phyloP scores from a whole-genome alignment of 805 yeast species.

The Kregervanrija fluxuum region DNA sequence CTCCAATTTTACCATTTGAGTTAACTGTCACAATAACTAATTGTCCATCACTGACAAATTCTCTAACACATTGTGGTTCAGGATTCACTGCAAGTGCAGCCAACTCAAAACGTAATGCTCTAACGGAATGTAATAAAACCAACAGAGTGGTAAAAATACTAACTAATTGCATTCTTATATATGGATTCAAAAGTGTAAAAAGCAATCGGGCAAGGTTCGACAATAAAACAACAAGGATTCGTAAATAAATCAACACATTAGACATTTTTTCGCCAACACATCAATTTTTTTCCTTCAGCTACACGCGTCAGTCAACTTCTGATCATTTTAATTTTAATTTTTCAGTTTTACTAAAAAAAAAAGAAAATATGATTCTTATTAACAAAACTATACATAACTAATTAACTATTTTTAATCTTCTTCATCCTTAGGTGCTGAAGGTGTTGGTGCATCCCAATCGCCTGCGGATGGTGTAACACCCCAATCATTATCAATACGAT shows the following conservation, averaged over 20 bases:
- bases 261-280: no score
- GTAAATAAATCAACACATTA: no score
- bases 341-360: neutral
- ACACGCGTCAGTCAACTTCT: no score
- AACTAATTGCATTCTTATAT: neutral
- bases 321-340: neutral
- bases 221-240: no score
- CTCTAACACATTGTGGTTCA: conserved; percentile 80
- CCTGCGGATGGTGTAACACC: conserved; percentile 40
- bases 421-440: conserved; percentile 23
- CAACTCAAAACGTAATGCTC: conserved; percentile 26
- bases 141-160: conserved; percentile 7
- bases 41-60: conserved; percentile 78
- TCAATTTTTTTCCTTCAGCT: no score
- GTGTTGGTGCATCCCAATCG: conserved; percentile 42
- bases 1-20: conserved; percentile 70
- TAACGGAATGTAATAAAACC: conserved; percentile 5
- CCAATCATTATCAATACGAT: conserved; percentile 24
- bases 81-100: conserved; percentile 21
- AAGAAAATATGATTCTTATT: neutral
- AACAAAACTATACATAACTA: neutral
- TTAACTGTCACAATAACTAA: conserved; percentile 79
- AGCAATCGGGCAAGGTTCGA: no score
- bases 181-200: no score
- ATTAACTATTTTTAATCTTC: conserved; percentile 16